Evolutionary conservation across 2,329 filamentous ascomycete genomes (phyloP), one percentile per base, ranked within the genome.

Genomic region (Aspergillus floridensis): DNA sequence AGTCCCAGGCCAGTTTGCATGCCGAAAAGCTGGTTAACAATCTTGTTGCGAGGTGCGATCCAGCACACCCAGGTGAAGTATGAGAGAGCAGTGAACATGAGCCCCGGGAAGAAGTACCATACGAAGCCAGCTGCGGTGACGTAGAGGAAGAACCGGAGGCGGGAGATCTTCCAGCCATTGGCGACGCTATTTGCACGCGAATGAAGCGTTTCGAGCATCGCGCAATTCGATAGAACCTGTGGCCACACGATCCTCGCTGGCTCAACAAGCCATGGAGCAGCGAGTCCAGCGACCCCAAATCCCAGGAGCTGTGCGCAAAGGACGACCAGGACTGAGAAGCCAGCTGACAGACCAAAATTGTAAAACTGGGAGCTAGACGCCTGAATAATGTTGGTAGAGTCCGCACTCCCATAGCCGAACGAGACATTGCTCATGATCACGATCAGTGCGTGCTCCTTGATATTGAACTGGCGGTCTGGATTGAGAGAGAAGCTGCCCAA

Each of bases 81-180:
- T 10, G 78, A 80, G 5, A 85, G 72, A 0, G 76, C 78, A 52
- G 79, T 81, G 65, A 77, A 82, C 1, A 84, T 69, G 24, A 82
- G 74, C 11, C 77, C 82, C 0, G 82, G 83, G 38, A 85, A 77
- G 75, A 80, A 85, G 65, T 85, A 85, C 72, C 82, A 72, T 26
- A 70, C 50, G 49, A 76, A 76, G 1, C 63, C 68, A 4, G 53
- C 63, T 1, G 62, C 57, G 19, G 68, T 71, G 8, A 75, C 67
- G 10, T 71, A 75, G 4, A 74, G 55, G 51, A 77, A 77, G 60
- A 76, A 77, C 2, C 69, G 70, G n/a, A 75, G 68, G 24, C 76
- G 71, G 22, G 73, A 71, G 29, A 77, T 71, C 31, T 63, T 70
- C 75, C 76, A 79, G 19, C 75, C 74, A 35, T 77, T 64, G 2